Evolutionary conservation across 2,329 filamentous ascomycete species (phyloP).

Genomic region (Diaporthe australafricana): DNA sequence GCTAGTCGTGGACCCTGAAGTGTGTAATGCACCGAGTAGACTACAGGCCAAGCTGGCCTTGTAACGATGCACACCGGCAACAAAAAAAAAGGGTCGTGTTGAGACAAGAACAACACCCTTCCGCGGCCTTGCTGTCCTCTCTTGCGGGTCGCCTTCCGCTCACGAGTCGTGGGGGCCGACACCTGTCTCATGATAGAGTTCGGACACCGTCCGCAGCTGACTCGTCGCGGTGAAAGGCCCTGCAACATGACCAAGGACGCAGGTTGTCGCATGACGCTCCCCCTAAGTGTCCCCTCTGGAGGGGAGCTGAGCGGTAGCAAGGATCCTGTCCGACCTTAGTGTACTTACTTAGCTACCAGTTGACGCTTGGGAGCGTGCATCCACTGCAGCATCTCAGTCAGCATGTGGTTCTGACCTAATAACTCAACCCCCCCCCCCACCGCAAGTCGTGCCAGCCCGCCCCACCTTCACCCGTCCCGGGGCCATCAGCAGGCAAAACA

Average conservation of each 20-base stretch:
- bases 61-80: neutral
- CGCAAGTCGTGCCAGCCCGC: neutral
- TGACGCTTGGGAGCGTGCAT: neutral
- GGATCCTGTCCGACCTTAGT: neutral
- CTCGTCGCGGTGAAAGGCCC: conserved; percentile 17
- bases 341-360: too few species aligned
- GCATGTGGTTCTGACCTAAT: neutral
- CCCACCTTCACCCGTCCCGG: neutral
- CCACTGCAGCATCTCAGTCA: neutral
- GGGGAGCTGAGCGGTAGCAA: neutral
- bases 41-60: neutral
- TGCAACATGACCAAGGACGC: neutral
- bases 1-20: conserved; percentile 2
- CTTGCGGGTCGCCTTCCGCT: neutral
- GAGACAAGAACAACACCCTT: conserved; percentile 27
- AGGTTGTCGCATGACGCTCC: conserved; percentile 17
- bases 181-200: conserved; percentile 24
- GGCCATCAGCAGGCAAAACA: neutral
- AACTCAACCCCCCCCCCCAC: too few species aligned
- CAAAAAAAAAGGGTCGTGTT: conserved; percentile 2
- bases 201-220: conserved; percentile 26
- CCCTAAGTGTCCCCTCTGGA: neutral
- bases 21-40: too few species aligned
- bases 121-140: neutral
- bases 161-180: conserved; percentile 29